phyloP scores from a whole-genome alignment of 805 yeast species.

The Candida coquimbonensis region DNA sequence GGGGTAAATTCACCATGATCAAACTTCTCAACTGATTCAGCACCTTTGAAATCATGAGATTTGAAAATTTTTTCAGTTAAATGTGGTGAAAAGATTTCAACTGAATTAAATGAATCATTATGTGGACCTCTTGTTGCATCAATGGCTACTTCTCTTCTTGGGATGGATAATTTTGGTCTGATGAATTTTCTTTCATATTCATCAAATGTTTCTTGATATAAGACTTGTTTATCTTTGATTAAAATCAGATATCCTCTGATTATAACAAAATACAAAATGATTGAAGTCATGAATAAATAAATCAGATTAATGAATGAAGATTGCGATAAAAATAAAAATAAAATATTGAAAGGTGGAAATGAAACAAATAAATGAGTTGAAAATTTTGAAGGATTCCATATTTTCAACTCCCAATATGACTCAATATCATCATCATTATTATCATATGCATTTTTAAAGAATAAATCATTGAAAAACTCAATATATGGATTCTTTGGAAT shows the following conservation, averaged over 20 bases:
- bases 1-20: constrained; percentile 27
- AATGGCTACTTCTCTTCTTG: constrained; percentile 51
- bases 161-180: constrained; percentile 45
- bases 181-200: constrained; percentile 62
- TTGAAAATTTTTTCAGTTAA: constrained; percentile 35
- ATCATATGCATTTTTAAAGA: constrained; percentile 1
- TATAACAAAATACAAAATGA: constrained; percentile 32
- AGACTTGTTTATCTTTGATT: constrained; percentile 50
- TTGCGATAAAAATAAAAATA: constrained; percentile 33
- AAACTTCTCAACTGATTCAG: constrained; percentile 25
- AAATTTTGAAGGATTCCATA: constrained; percentile 66
- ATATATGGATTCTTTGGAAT: background rate
- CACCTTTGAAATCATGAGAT: constrained; percentile 38
- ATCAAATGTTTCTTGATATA: constrained; percentile 51
- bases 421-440: constrained; percentile 13
- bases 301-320: constrained; percentile 32
- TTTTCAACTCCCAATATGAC: constrained; percentile 46
- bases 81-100: constrained; percentile 26
- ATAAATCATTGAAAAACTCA: background rate
- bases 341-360: constrained; percentile 52
- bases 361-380: constrained; percentile 42
- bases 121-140: constrained; percentile 43
- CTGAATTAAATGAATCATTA: constrained; percentile 8
- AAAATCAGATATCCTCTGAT: constrained; percentile 38
- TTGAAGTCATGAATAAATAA: constrained; percentile 30